Conservation (phyloP, 306 rosid genomes). For the Lathyrus oleraceus region DNA sequence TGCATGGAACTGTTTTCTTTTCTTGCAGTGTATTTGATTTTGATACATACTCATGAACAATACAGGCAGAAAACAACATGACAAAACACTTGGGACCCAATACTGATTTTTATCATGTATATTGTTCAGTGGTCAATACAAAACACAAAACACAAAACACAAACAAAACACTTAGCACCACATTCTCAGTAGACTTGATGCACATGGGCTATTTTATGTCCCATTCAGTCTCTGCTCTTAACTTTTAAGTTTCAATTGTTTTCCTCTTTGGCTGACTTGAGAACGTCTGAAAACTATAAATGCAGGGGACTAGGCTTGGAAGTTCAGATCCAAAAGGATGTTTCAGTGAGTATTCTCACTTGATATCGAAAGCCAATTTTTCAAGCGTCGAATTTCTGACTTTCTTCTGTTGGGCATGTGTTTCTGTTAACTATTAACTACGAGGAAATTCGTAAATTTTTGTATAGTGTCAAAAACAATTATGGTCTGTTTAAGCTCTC, state of each 20-base stretch:
- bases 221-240: constrained; percentile 23
- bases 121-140: no score
- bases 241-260: constrained; percentile 30
- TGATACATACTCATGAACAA: no score
- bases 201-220: background rate
- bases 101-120: no score
- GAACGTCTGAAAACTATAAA: constrained; percentile 39
- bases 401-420: constrained; percentile 32
- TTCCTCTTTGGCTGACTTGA: constrained; percentile 31
- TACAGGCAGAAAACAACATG: no score
- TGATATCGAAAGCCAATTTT: constrained; percentile 35
- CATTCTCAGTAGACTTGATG: no score
- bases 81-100: no score
- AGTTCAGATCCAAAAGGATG: constrained; percentile 99
- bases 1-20: no score
- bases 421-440: constrained; percentile 3
- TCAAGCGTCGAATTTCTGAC: constrained; percentile 38
- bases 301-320: constrained; percentile 98
- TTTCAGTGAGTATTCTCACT: constrained; percentile 71
- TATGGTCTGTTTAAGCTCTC: constrained; percentile 20
- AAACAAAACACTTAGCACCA: no score
- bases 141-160: no score
- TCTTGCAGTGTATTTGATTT: no score
- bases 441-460: constrained; percentile 13
- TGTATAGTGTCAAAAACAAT: constrained; percentile 19